These are phyloP conservation scores for Talaromyces sp. DNA, from an alignment of 2,329 filamentous ascomycete genomes.

Conservation along the genomic window DNA sequence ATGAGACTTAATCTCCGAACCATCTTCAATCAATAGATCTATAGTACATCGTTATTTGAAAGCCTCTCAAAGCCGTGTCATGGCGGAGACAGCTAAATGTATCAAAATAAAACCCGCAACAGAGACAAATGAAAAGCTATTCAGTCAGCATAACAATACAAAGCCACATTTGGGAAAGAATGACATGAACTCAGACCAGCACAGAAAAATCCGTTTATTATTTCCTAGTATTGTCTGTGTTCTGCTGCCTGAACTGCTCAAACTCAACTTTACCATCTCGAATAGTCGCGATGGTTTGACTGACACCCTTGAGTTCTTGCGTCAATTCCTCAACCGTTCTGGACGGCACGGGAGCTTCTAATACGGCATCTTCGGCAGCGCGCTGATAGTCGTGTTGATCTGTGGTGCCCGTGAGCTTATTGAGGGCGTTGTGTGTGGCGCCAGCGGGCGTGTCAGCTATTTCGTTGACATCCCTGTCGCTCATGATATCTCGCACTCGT, in stretches of 20 bases:
- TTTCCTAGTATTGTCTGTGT: constrained; percentile 5
- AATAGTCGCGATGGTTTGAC: constrained; percentile 51
- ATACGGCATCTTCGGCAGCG: constrained; percentile 25
- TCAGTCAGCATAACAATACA: background rate
- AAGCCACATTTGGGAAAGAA: background rate
- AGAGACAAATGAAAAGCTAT: background rate
- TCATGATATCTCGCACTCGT: constrained; percentile 73
- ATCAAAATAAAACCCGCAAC: background rate
- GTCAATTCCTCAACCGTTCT: constrained; percentile 28
- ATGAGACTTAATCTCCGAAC: background rate
- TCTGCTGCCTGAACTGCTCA: constrained; percentile 35
- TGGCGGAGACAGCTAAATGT: background rate
- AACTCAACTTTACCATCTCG: constrained; percentile 66
- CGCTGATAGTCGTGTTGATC: constrained; percentile 21
- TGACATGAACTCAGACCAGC: background rate
- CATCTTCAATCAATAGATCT: background rate
- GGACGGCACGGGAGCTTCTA: constrained; percentile 25
- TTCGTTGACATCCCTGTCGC: constrained; percentile 77
- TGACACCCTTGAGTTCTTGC: constrained; percentile 29
- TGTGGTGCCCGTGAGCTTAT: constrained; percentile 18
- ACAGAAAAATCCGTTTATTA: background rate
- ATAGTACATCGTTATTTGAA: constrained; percentile 4
- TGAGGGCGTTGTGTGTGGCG: constrained; percentile 59
- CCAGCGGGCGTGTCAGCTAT: constrained; percentile 80
- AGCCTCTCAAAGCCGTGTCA: background rate